phyloP scores from a whole-genome alignment of 495 filamentous ascomycete genomes.

The Trichoderma erinaceum region DNA sequence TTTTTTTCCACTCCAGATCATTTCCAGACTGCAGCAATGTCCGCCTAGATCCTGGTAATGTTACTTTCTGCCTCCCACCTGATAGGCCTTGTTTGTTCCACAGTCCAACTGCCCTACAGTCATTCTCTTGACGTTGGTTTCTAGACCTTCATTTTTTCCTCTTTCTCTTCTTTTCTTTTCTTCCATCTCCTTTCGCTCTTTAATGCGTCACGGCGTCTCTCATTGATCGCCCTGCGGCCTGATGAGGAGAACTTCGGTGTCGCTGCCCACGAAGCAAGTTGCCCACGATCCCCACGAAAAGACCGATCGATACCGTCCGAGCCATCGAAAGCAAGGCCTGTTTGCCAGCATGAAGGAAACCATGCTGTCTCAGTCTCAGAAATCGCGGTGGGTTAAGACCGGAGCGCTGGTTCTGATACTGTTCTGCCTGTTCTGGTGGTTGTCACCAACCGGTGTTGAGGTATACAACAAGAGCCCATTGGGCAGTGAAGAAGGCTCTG shows the following conservation, averaged over 20 bases:
- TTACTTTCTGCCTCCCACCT: neutral
- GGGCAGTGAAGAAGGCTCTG: slow-evolving; percentile 23
- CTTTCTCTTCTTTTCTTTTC: slow-evolving; percentile 14
- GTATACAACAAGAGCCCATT: slow-evolving; percentile 27
- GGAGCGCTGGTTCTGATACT: slow-evolving; percentile 69
- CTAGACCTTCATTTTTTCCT: slow-evolving; percentile 10
- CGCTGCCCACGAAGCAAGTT: slow-evolving; percentile 51
- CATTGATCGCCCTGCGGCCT: slow-evolving; percentile 23
- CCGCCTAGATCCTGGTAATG: slow-evolving; percentile 1
- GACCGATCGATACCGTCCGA: slow-evolving; percentile 44
- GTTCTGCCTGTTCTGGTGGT: slow-evolving; percentile 67
- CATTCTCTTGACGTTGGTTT: slow-evolving; percentile 14
- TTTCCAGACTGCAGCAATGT: neutral
- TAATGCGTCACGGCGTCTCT: slow-evolving; percentile 26
- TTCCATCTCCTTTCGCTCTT: slow-evolving; percentile 10
- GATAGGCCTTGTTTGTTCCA: neutral
- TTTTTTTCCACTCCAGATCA: slow-evolving; percentile 6
- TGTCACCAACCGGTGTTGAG: slow-evolving; percentile 53
- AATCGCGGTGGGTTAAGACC: slow-evolving; percentile 75
- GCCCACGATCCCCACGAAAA: slow-evolving; percentile 55
- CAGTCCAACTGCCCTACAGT: neutral
- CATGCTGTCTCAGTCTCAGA: slow-evolving; percentile 65
- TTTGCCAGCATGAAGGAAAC: slow-evolving; percentile 45
- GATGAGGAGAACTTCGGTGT: slow-evolving; percentile 56
- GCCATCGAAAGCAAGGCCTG: slow-evolving; percentile 37